These are phyloP conservation scores for Astraeus odoratus DNA, from an alignment of 768 basidiomycete genomes.

Conservation along the genomic window DNA sequence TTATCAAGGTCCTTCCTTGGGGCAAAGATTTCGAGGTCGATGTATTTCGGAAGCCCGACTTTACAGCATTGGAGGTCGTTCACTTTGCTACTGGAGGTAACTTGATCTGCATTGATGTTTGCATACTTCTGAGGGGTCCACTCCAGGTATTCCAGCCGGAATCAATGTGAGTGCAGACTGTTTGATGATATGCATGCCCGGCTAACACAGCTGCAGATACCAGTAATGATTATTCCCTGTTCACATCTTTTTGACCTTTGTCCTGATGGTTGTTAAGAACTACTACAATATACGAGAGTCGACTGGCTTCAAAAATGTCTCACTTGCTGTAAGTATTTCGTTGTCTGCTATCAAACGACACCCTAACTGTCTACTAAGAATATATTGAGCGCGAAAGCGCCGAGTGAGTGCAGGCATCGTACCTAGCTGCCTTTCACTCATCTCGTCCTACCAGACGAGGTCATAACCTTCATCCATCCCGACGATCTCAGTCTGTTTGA, in stretches of 20 bases:
- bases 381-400: conserved; percentile 82
- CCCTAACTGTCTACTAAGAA: conserved; percentile 39
- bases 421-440: not conserved
- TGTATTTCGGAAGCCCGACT: conserved; percentile 80
- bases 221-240: conserved; percentile 33
- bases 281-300: conserved; percentile 81
- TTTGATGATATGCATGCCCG: not conserved
- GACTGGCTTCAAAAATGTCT: conserved; percentile 86
- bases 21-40: conserved; percentile 63
- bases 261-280: conserved; percentile 36
- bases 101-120: conserved; percentile 5
- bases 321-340: conserved; percentile 53
- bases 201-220: conserved; percentile 40
- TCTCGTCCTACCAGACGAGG: conserved; percentile 45
- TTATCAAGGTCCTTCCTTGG: conserved; percentile 83
- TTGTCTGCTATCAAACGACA: not conserved
- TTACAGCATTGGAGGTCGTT: conserved; percentile 78
- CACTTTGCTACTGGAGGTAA: conserved; percentile 78
- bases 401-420: conserved; percentile 40
- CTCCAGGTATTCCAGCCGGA: conserved; percentile 72
- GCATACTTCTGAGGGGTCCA: not conserved
- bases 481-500: conserved; percentile 71
- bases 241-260: not conserved
- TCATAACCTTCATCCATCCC: conserved; percentile 76
- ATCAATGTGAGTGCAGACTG: conserved; percentile 54